Base-by-base conservation (phyloP, 2,329 filamentous ascomycete genomes). In the Sporothrix pseudoabietina region DNA sequence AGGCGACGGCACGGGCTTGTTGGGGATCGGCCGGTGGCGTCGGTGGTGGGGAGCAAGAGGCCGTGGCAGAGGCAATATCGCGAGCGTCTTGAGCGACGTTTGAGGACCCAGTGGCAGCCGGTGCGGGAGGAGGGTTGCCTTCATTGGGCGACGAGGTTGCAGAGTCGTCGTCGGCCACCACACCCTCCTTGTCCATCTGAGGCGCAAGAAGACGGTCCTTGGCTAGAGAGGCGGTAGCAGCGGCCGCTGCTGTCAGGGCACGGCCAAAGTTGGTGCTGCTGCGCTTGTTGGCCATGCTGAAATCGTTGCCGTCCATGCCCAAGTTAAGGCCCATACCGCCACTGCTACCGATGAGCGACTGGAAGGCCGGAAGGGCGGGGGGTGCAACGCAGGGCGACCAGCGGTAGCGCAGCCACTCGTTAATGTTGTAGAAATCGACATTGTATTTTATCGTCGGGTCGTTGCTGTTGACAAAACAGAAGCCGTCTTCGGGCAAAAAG, bases 401-500 rank as follows among this genome's bases (percentile, higher is more conserved):
- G 41, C 89, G 87, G 80, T 93, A 90, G 75, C 92, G 91, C 72
- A 92, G 88, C 94, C 95, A 98, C 71, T 90, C 89, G 16, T 93
- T 85, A 0, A 90, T 84, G 78, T 95, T 86, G 82, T 94, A 97
- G 80, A 97, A 97, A 80, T 98, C 90, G 54, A 98, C 86, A 0
- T 87, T 90, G 78, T 95, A 97, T 76, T 92, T 87, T 78, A 97
- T 91, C 74, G 91, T 91, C 0, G 94, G 96, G 59, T 90, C 81
- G 77, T 91, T 93, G 71, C 39, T 44, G 82, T 98, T 91, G 78
- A 97, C 86, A 80, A 97, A 98, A 81, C 94, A 97, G 78, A 89
- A 90, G 0, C 94, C 94, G 77, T 96, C 91, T 73, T 97, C 91
- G 0, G 95, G 95, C 0, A 98, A 86, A 9, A 98, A 89, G 12